phyloP scores from a whole-genome alignment of 352 stramenopile species.

The Vaucheria bursata region DNA sequence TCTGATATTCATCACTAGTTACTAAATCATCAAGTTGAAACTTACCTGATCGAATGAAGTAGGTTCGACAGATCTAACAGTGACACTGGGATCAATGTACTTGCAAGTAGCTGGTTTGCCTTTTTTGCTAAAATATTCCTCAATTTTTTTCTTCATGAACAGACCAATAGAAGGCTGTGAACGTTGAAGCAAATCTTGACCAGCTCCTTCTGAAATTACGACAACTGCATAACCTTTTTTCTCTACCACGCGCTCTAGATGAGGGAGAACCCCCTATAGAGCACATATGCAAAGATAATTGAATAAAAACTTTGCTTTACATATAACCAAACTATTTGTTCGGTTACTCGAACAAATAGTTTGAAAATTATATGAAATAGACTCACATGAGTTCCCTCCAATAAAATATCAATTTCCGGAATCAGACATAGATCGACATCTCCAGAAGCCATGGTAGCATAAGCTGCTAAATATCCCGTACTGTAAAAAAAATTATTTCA shows the following conservation, averaged over 20 bases:
- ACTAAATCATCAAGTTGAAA: too few species aligned
- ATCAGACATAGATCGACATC: constrained; percentile 96
- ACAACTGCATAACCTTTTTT: constrained; percentile 93
- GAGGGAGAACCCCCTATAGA: constrained; percentile 50
- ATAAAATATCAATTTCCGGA: constrained; percentile 89
- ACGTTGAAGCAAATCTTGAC: constrained; percentile 77
- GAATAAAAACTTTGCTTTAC: background rate
- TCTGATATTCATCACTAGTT: too few species aligned
- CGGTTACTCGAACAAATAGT: constrained; percentile 66
- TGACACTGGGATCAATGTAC: constrained; percentile 82
- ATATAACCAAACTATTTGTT: background rate
- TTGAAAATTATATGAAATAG: constrained; percentile 72
- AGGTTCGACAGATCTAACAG: constrained; percentile 25
- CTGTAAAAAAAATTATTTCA: constrained; percentile 53
- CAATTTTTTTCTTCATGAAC: constrained; percentile 88
- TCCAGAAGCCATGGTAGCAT: constrained; percentile 87
- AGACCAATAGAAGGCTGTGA: constrained; percentile 73
- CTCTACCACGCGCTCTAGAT: constrained; percentile 48
- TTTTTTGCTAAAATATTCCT: constrained; percentile 79
- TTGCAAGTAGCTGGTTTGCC: constrained; percentile 80
- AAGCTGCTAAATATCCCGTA: constrained; percentile 87
- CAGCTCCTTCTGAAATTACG: constrained; percentile 91
- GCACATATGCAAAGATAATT: too few species aligned
- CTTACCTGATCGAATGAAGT: constrained; percentile 40
- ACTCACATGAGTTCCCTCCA: constrained; percentile 78